A percentile compares a stretch with the other conserved stretches of the same genome.
These are phyloP conservation scores for Coemansia sp. DNA, from an alignment of 192 early-diverging fungal genomes.

Conservation along the genomic window DNA sequence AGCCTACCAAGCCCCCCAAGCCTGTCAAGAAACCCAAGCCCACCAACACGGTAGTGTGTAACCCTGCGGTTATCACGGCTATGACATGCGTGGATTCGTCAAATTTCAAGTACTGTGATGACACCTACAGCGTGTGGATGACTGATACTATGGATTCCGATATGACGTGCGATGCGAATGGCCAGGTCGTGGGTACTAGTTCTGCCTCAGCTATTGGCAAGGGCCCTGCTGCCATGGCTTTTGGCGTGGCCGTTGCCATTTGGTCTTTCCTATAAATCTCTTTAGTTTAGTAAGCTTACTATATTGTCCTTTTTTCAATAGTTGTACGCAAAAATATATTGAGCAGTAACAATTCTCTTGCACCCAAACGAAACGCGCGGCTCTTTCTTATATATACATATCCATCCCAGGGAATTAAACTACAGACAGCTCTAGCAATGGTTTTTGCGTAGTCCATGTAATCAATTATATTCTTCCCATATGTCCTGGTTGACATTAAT, in stretches of 20 bases:
- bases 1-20: not conserved
- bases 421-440: no score
- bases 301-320: not conserved
- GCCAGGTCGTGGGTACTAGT: not conserved
- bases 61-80: not conserved
- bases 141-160: not conserved
- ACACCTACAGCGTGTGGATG: not conserved
- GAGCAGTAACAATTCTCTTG: no score
- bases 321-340: not conserved
- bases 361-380: no score
- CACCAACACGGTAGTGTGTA: not conserved
- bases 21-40: not conserved
- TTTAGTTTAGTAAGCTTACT: not conserved
- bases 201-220: not conserved
- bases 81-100: not conserved
- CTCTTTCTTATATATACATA: no score
- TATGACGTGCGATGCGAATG: conserved; percentile 1
- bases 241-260: conserved; percentile 1
- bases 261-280: not conserved
- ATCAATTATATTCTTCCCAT: no score
- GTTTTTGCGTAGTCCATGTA: no score
- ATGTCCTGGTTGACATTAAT: no score
- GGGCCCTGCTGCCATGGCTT: not conserved
- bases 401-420: no score
- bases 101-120: conserved; percentile 2